A percentile compares a stretch with the other conserved stretches of the same genome.
phyloP scores from a whole-genome alignment of 768 basidiomycete species.

The Leucosporidium yakuticum region DNA sequence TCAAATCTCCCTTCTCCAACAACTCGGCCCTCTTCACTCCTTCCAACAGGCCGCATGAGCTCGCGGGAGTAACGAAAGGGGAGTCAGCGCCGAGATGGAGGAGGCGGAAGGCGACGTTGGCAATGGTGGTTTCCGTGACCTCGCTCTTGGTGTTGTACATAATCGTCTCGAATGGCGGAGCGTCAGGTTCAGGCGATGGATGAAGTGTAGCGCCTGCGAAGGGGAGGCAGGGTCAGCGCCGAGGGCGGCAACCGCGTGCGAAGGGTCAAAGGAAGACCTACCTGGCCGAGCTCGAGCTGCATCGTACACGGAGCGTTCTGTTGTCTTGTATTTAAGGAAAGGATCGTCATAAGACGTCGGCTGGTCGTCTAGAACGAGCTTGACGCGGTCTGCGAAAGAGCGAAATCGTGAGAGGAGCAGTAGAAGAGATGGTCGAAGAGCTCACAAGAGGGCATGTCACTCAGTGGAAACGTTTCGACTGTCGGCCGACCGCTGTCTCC shows the following conservation, averaged over 20 bases:
- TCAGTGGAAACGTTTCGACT: not conserved
- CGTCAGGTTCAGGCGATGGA: not conserved
- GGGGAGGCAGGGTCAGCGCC: too few species aligned
- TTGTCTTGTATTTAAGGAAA: constrained; percentile 18
- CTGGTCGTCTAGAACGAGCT: constrained; percentile 16
- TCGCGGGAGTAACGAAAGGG: constrained; percentile 9
- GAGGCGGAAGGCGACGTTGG: constrained; percentile 25
- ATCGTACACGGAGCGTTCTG: constrained; percentile 15
- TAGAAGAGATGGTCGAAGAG: not conserved
- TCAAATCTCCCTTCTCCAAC: constrained; percentile 17
- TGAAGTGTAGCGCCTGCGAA: constrained; percentile 5
- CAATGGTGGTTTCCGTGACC: constrained; percentile 27
- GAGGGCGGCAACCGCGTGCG: too few species aligned
- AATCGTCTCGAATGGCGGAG: constrained; percentile 21
- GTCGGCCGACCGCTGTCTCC: too few species aligned
- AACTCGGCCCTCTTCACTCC: constrained; percentile 20
- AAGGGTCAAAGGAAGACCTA: too few species aligned
- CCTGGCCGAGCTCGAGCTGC: not conserved
- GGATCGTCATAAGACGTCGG: constrained; percentile 15
- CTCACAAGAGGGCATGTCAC: constrained; percentile 13
- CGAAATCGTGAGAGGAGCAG: not conserved
- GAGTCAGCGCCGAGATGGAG: not conserved
- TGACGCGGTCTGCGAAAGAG: constrained; percentile 8
- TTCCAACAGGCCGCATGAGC: constrained; percentile 11
- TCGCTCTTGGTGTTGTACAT: constrained; percentile 14